phyloP scores from a whole-genome alignment of 768 basidiomycete species.

The Hericium rajendrae region DNA sequence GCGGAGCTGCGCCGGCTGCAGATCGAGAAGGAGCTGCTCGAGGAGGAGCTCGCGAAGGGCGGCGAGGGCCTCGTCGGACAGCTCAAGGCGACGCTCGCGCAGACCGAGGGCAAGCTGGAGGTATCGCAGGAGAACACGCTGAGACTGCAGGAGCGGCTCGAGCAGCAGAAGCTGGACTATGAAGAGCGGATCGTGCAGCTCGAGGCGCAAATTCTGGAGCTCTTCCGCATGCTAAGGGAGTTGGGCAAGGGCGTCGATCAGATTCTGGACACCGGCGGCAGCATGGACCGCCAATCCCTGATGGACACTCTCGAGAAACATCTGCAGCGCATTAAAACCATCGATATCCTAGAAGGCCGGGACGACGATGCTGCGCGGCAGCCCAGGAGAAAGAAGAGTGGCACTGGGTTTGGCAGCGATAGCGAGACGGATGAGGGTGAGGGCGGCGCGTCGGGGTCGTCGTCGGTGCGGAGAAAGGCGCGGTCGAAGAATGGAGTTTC shows the following conservation, averaged over 20 bases:
- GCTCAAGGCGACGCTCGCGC: slow-evolving; percentile 60
- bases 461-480: slow-evolving; percentile 30
- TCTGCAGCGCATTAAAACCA: slow-evolving; percentile 75
- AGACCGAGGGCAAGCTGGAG: slow-evolving; percentile 67
- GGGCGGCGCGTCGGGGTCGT: slow-evolving; percentile 45
- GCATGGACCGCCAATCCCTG: slow-evolving; percentile 72
- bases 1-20: slow-evolving; percentile 54
- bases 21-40: slow-evolving; percentile 74
- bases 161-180: slow-evolving; percentile 66
- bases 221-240: slow-evolving; percentile 90
- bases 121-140: slow-evolving; percentile 73
- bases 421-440: slow-evolving; percentile 43
- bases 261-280: slow-evolving; percentile 47
- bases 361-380: slow-evolving; percentile 21
- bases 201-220: slow-evolving; percentile 85
- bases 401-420: slow-evolving; percentile 27
- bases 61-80: slow-evolving; percentile 77
- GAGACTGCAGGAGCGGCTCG: slow-evolving; percentile 68
- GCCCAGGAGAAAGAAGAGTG: slow-evolving; percentile 19
- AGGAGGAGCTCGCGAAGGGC: slow-evolving; percentile 74
- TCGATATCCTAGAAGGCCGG: slow-evolving; percentile 76
- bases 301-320: slow-evolving; percentile 75
- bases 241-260: slow-evolving; percentile 68
- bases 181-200: slow-evolving; percentile 83
- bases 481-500: slow-evolving; percentile 24